Conservation (phyloP, 306 rosid genomes). For the Prunus mume region DNA sequence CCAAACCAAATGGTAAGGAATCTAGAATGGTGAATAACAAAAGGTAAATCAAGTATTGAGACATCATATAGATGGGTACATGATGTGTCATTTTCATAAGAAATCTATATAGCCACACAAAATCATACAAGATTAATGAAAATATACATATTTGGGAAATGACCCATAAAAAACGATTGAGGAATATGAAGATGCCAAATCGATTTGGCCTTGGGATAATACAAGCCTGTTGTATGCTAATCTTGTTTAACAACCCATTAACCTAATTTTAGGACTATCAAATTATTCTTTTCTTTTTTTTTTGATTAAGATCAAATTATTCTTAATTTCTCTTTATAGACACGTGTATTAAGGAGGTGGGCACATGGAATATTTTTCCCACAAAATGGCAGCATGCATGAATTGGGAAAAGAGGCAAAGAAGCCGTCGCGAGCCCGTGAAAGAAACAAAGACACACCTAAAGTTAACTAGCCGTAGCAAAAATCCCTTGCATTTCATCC, state of each 20-base stretch:
- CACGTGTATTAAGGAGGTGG: neutral
- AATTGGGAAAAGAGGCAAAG: neutral
- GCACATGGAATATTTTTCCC: neutral
- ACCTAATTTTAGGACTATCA: no score
- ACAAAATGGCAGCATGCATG: neutral
- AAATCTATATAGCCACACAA: neutral
- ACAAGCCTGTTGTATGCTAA: no score
- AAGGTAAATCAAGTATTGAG: neutral
- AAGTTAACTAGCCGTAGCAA: no score
- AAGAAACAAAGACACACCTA: neutral
- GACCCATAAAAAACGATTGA: neutral
- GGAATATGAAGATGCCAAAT: neutral
- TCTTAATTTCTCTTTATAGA: neutral
- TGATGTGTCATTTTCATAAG: neutral
- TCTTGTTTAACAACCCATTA: no score
- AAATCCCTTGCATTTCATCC: no score
- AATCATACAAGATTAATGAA: neutral
- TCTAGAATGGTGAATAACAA: neutral
- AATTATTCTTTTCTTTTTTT: no score
- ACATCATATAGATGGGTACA: no score
- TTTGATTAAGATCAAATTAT: no score
- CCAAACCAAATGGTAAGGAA: neutral
- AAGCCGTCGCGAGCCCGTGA: constrained; percentile 10
- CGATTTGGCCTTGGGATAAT: neutral
- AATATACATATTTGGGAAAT: neutral